A percentile compares a stretch with the other conserved stretches of the same genome.
phyloP scores from a whole-genome alignment of 1,284 basidiomycete species.

The Amylostereum chailletii region DNA sequence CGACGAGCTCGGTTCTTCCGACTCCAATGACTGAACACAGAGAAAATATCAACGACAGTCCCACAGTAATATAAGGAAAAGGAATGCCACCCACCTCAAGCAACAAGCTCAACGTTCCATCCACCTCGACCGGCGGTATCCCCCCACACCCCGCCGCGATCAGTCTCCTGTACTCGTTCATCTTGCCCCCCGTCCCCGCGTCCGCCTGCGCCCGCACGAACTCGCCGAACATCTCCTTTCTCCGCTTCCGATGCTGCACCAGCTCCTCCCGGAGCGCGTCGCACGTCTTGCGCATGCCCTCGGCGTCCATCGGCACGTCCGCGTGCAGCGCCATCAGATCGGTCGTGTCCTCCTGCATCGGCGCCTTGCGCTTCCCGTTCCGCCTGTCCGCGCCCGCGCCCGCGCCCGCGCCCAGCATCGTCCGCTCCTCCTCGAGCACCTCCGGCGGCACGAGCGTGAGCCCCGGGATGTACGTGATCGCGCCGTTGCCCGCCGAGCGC shows the following conservation, averaged over 20 bases:
- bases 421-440: constrained; percentile 9
- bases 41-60: constrained; percentile 2
- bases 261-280: constrained; percentile 60
- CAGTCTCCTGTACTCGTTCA: constrained; percentile 80
- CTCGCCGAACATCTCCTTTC: constrained; percentile 64
- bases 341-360: constrained; percentile 47
- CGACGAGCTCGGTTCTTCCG: constrained; percentile 59
- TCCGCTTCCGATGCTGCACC: constrained; percentile 52
- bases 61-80: background rate
- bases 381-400: constrained; percentile 26
- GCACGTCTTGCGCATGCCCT: constrained; percentile 49
- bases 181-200: constrained; percentile 80
- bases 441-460: constrained; percentile 6
- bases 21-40: constrained; percentile 52
- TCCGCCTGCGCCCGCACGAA: constrained; percentile 79
- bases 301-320: constrained; percentile 49
- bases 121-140: constrained; percentile 76
- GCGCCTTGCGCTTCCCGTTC: constrained; percentile 42
- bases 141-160: constrained; percentile 88
- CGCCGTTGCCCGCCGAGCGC: constrained; percentile 46
- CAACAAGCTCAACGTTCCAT: constrained; percentile 74
- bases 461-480: constrained; percentile 22
- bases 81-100: constrained; percentile 53
- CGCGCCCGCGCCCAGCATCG: constrained; percentile 34
- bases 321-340: constrained; percentile 53